Evolutionary conservation across 345 rosid species (phyloP).

Genomic region (Euphorbia peplus): DNA sequence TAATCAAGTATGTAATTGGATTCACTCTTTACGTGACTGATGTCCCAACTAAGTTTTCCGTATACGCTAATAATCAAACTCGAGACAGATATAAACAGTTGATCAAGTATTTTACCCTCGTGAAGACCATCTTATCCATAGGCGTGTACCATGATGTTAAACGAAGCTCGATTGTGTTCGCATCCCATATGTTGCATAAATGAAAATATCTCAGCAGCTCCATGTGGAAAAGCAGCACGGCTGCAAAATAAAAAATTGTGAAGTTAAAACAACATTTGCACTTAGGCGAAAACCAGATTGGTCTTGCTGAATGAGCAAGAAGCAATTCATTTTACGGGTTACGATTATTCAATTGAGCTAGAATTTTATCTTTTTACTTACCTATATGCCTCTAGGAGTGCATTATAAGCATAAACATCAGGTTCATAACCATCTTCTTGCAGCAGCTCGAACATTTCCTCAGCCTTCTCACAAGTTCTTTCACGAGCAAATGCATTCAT

Average conservation of each 20-base stretch:
- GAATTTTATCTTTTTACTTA: too few species aligned
- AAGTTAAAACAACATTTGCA: neutral
- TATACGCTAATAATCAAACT: too few species aligned
- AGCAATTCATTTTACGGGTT: neutral
- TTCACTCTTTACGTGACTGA: too few species aligned
- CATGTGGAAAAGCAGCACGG: too few species aligned
- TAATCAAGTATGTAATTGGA: too few species aligned
- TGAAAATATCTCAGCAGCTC: slow-evolving; percentile 93
- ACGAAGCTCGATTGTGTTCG: slow-evolving; percentile 93
- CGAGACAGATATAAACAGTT: too few species aligned
- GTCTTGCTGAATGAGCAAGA: neutral
- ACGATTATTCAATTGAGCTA: too few species aligned
- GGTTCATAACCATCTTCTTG: slow-evolving; percentile 86
- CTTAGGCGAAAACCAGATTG: neutral
- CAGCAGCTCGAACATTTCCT: slow-evolving; percentile 87
- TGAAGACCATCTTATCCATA: too few species aligned
- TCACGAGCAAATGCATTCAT: slow-evolving; percentile 94
- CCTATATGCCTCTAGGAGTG: slow-evolving; percentile 95
- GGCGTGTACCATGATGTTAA: slow-evolving; percentile 91
- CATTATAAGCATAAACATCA: slow-evolving; percentile 85
- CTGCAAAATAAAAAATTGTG: slow-evolving; percentile 38
- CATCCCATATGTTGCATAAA: slow-evolving; percentile 92
- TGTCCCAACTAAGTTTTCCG: too few species aligned
- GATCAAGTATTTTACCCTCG: too few species aligned
- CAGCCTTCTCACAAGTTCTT: slow-evolving; percentile 96